Evolutionary conservation across 192 early-diverging fungal genomes (phyloP).

Genomic region (Backusella tuberculispora): DNA sequence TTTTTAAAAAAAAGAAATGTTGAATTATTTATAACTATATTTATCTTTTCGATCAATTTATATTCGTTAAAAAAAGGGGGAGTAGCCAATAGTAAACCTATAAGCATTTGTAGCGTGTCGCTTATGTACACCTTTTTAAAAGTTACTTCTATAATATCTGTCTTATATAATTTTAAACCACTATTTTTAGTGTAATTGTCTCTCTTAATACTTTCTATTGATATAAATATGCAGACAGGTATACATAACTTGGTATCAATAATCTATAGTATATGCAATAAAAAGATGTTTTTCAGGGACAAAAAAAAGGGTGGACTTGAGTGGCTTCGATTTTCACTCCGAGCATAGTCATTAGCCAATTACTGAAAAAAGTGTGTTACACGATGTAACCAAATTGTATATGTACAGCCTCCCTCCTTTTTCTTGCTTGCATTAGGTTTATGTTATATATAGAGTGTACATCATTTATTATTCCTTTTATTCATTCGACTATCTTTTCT

Average conservation of each 20-base stretch:
- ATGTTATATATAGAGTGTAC: not conserved
- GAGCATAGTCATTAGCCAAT: not conserved
- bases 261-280: not conserved
- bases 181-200: not conserved
- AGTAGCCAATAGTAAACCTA: not conserved
- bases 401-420: constrained; percentile 17
- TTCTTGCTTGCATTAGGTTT: constrained; percentile 12
- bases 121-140: not conserved
- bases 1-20: not conserved
- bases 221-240: not conserved
- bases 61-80: not conserved
- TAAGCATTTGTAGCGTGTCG: not conserved
- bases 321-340: not conserved
- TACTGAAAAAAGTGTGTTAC: constrained; percentile 4
- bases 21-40: constrained; percentile 4
- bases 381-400: constrained; percentile 7
- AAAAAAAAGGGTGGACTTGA: not conserved
- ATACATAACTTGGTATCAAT: not conserved
- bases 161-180: not conserved
- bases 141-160: not conserved
- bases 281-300: not conserved
- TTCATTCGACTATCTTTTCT: not conserved
- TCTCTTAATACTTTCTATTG: not conserved
- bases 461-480: not conserved
- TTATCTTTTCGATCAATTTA: not conserved